Percentiles rank a stretch among this genome's conserved stretches.
Evolutionary conservation across 2,329 filamentous ascomycete genomes (phyloP).

Genomic region (Aspergillus hiratsukae): DNA sequence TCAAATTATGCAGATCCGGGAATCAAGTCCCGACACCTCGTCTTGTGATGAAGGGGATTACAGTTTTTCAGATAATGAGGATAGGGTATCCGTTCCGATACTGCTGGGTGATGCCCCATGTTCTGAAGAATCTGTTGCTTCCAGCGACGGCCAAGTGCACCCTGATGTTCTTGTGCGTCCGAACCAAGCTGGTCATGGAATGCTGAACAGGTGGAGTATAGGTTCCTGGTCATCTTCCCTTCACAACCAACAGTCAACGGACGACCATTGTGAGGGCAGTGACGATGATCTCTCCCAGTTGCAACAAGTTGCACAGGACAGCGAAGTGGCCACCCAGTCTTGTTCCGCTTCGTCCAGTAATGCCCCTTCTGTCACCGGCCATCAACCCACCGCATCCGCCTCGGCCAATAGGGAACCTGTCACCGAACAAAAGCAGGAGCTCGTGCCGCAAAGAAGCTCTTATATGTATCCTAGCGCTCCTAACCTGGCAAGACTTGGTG

Average conservation of each 20-base stretch:
- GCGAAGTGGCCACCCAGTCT: constrained; percentile 28
- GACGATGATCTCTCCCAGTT: constrained; percentile 33
- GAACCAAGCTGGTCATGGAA: constrained; percentile 17
- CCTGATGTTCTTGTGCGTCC: constrained; percentile 19
- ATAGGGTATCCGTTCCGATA: constrained; percentile 53
- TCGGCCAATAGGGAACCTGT: constrained; percentile 29
- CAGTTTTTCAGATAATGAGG: constrained; percentile 45
- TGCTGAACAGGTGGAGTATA: constrained; percentile 39
- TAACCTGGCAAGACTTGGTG: constrained; percentile 49
- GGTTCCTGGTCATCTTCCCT: constrained; percentile 43
- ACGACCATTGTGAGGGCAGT: constrained; percentile 33
- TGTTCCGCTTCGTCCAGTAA: constrained; percentile 32
- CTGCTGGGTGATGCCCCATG: constrained; percentile 48
- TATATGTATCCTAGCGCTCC: constrained; percentile 47
- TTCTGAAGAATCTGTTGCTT: constrained; percentile 30
- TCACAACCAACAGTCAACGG: constrained; percentile 31
- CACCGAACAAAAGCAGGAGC: constrained; percentile 37
- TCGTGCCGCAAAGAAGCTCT: constrained; percentile 34
- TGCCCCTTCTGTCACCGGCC: constrained; percentile 36
- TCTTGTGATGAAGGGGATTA: constrained; percentile 37
- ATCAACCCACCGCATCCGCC: constrained; percentile 9
- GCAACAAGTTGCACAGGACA: constrained; percentile 22
- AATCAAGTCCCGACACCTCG: constrained; percentile 40
- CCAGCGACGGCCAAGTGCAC: constrained; percentile 27
- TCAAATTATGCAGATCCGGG: constrained; percentile 48